Evolutionary conservation across 2,329 filamentous ascomycete genomes (phyloP).

Genomic region (Ophiostoma quercus): DNA sequence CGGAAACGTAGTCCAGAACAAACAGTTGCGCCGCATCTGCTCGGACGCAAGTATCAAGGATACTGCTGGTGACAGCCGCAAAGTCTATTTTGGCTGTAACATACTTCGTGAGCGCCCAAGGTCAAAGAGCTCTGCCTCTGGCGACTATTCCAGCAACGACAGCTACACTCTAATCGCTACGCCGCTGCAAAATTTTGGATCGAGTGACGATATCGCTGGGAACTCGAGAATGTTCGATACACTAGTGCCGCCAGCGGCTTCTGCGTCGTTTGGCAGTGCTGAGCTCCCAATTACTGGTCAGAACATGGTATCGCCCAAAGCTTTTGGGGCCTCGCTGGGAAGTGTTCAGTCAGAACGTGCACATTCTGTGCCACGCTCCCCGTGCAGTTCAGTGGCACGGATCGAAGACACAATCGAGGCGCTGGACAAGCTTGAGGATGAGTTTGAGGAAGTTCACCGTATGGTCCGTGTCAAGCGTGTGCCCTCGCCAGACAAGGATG

Average conservation of each 20-base stretch:
- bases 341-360: constrained; percentile 8
- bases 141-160: constrained; percentile 33
- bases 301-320: constrained; percentile 18
- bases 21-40: constrained; percentile 21
- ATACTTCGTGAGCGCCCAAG: constrained; percentile 40
- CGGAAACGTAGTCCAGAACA: constrained; percentile 7
- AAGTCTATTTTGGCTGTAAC: constrained; percentile 50
- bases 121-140: constrained; percentile 28
- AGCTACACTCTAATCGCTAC: constrained; percentile 47
- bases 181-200: constrained; percentile 33
- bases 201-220: not conserved
- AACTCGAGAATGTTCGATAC: constrained; percentile 24
- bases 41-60: constrained; percentile 20
- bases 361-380: constrained; percentile 23
- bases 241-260: constrained; percentile 13
- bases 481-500: constrained; percentile 34
- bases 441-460: constrained; percentile 51
- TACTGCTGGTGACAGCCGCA: constrained; percentile 26
- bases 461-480: constrained; percentile 37
- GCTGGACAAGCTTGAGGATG: constrained; percentile 56
- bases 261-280: not conserved
- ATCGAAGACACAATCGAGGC: constrained; percentile 62
- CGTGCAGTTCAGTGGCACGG: constrained; percentile 33
- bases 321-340: constrained; percentile 14
- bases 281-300: not conserved